These are phyloP conservation scores for Dichotomocladium elegans DNA, from an alignment of 371 early-diverging fungal species.

Conservation along the genomic window DNA sequence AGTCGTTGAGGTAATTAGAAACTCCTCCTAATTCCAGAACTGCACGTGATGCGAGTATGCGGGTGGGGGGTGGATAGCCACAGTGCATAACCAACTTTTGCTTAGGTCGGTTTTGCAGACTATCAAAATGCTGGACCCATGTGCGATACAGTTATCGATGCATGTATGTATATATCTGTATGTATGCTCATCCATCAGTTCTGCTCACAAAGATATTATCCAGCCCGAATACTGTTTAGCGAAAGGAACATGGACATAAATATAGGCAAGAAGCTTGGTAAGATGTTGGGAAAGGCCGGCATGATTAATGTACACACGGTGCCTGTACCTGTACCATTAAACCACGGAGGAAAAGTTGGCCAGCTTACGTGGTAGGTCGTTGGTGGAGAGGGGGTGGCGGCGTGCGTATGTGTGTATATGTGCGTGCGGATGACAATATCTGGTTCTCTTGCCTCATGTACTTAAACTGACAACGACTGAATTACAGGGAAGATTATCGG, in stretches of 20 bases:
- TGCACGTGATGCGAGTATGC: no score
- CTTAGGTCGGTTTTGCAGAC: not conserved
- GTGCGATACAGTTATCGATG: not conserved
- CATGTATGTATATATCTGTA: not conserved
- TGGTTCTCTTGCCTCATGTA: not conserved
- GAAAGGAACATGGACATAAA: not conserved
- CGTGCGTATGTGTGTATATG: not conserved
- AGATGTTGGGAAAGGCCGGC: not conserved
- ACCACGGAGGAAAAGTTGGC: conserved; percentile 3
- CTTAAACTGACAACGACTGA: no score
- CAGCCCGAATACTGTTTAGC: not conserved
- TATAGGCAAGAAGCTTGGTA: not conserved
- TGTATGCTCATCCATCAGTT: not conserved
- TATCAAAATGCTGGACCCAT: conserved; percentile 4
- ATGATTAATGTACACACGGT: not conserved
- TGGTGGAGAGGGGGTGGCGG: not conserved
- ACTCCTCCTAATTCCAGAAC: not conserved
- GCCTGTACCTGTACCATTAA: conserved; percentile 11
- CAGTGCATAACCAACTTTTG: not conserved
- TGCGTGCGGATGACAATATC: not conserved
- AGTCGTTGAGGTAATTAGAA: conserved; percentile 21
- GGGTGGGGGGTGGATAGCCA: no score
- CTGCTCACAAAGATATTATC: not conserved
- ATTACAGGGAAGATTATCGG: conserved; percentile 20
- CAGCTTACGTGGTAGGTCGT: not conserved